Evolutionary conservation across 2,329 filamentous ascomycete species (phyloP).

Genomic region (Ophiostoma ulmi): DNA sequence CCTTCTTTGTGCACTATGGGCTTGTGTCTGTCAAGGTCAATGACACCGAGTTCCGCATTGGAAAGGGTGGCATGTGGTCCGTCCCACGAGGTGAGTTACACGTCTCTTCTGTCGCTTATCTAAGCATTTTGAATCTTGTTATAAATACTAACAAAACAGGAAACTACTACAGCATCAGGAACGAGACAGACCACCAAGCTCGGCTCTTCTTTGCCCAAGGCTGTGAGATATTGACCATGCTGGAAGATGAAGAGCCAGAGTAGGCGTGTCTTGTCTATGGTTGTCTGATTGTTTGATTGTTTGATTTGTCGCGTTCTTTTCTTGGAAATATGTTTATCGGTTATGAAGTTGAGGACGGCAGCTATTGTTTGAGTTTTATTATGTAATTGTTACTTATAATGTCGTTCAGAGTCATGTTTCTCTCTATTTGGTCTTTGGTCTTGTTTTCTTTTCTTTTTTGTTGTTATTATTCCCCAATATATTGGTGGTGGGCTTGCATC

Average conservation of each 20-base stretch:
- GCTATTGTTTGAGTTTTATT: neutral
- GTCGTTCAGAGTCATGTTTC: neutral
- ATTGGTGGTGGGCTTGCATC: neutral
- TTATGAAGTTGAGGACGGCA: neutral
- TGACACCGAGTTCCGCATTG: conserved; percentile 71
- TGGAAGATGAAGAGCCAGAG: conserved; percentile 26
- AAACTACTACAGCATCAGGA: conserved; percentile 88
- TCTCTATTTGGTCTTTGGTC: neutral
- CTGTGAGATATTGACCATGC: conserved; percentile 50
- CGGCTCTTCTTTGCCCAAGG: conserved; percentile 91
- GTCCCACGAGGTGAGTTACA: conserved; percentile 76
- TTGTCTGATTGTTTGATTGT: neutral
- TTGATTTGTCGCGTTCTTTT: neutral
- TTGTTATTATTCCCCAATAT: neutral
- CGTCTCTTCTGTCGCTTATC: conserved; percentile 20
- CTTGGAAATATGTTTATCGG: neutral
- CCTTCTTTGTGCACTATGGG: conserved; percentile 84
- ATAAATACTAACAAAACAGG: conserved; percentile 47
- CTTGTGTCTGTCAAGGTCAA: conserved; percentile 75
- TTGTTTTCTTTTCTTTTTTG: neutral
- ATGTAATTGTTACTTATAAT: neutral
- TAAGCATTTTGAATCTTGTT: neutral
- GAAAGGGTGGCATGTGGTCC: conserved; percentile 85
- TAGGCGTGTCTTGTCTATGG: neutral
- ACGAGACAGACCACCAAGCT: conserved; percentile 66